phyloP scores from a whole-genome alignment of 139 green algal genomes.

The Tetradesmus lagerheimii region DNA sequence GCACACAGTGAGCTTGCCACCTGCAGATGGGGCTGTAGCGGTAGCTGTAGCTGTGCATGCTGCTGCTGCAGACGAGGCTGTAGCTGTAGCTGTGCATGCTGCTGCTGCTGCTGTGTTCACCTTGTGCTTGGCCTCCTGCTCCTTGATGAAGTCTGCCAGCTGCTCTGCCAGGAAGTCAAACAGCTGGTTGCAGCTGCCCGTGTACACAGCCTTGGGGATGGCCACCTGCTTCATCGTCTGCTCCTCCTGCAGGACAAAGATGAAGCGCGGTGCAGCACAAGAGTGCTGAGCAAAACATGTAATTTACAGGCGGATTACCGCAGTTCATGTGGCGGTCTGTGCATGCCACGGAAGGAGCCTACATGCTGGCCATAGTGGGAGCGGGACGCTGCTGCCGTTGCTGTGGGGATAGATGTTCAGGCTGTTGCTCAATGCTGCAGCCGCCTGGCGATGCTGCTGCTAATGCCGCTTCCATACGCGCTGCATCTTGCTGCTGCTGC shows the following conservation, averaged over 20 bases:
- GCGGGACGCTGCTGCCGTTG: background rate
- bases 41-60: too few relatives aligned
- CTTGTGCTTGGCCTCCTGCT: constrained; percentile 34
- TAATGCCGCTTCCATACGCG: too few relatives aligned
- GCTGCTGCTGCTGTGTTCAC: background rate
- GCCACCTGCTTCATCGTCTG: constrained; percentile 62
- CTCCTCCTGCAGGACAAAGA: constrained; percentile 44
- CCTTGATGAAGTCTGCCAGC: constrained; percentile 59
- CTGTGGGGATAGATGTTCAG: background rate
- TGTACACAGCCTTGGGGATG: constrained; percentile 68
- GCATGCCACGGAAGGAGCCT: background rate
- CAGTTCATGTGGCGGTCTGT: too few relatives aligned
- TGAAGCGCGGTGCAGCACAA: background rate
- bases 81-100: too few relatives aligned
- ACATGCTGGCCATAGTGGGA: too few relatives aligned
- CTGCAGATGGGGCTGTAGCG: too few relatives aligned
- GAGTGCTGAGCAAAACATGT: too few relatives aligned
- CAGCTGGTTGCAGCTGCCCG: constrained; percentile 61
- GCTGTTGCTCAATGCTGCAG: background rate
- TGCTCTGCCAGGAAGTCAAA: constrained; percentile 82
- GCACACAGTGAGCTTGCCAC: too few relatives aligned
- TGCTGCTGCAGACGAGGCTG: too few relatives aligned
- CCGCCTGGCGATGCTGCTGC: background rate
- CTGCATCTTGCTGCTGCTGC: too few relatives aligned
- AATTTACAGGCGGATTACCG: too few relatives aligned